Evolutionary conservation across 108 stramenopile species (phyloP).

Genomic region (Fragilariopsis cylindrus): DNA sequence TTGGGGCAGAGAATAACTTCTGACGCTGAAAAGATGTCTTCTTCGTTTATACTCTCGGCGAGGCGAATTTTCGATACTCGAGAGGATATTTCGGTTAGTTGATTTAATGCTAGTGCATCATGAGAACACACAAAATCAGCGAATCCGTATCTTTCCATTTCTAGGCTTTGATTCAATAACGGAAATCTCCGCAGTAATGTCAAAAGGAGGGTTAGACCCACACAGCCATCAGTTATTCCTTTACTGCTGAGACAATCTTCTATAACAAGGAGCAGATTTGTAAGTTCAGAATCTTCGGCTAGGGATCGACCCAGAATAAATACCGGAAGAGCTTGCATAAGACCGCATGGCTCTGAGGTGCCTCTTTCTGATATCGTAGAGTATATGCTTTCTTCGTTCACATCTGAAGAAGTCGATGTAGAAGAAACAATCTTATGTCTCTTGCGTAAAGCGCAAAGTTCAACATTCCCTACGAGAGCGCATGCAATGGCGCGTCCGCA

Average conservation of each 20-base stretch:
- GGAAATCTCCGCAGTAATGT: conserved; percentile 29
- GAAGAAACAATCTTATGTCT: not conserved
- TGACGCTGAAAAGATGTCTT: not conserved
- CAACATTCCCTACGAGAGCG: conserved; percentile 32
- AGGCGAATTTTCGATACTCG: not conserved
- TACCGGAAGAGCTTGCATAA: conserved; percentile 29
- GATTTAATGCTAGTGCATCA: conserved; percentile 28
- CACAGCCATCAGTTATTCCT: conserved; percentile 31
- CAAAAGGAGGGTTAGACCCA: conserved; percentile 30
- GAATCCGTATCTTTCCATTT: conserved; percentile 45
- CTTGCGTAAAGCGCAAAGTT: conserved; percentile 15
- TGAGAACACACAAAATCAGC: conserved; percentile 36
- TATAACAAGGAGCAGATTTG: conserved; percentile 29
- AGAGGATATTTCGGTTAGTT: conserved; percentile 21
- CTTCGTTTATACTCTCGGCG: not conserved
- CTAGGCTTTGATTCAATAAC: conserved; percentile 8
- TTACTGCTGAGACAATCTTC: conserved; percentile 55
- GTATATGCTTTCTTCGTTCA: not conserved
- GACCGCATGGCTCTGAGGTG: not conserved
- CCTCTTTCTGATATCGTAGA: too few species aligned
- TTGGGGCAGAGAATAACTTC: conserved; percentile 44
- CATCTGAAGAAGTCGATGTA: not conserved
- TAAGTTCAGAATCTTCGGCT: conserved; percentile 18
- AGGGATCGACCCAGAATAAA: conserved; percentile 28
- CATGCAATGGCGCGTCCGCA: conserved; percentile 18